Conservation (phyloP, 2,329 filamentous ascomycete genomes). For the Lecanicillium sp. region DNA sequence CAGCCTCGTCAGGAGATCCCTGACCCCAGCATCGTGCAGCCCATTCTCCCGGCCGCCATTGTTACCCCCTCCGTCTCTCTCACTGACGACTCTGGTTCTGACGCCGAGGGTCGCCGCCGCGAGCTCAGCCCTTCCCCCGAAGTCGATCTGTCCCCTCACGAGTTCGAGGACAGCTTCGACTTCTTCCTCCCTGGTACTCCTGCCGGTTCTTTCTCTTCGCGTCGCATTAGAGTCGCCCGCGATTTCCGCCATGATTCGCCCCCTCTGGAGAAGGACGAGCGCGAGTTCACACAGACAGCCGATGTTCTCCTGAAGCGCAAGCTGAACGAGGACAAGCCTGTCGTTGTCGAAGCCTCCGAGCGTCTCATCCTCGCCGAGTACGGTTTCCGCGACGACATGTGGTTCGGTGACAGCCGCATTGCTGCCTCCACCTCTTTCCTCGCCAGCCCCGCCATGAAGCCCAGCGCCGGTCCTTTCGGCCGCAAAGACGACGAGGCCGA, state of each 20-base stretch:
- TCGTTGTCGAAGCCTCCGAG: slow-evolving; percentile 25
- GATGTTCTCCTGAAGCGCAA: slow-evolving; percentile 70
- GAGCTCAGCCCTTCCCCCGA: slow-evolving; percentile 87
- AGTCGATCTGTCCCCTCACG: slow-evolving; percentile 80
- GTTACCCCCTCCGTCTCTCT: slow-evolving; percentile 71
- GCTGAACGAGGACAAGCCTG: slow-evolving; percentile 38
- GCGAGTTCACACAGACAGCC: slow-evolving; percentile 93
- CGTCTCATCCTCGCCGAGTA: slow-evolving; percentile 27
- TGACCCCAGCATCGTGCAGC: slow-evolving; percentile 28
- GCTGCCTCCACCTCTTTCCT: slow-evolving; percentile 37
- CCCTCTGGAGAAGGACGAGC: slow-evolving; percentile 87
- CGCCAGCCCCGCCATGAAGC: slow-evolving; percentile 49
- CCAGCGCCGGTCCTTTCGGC: slow-evolving; percentile 23
- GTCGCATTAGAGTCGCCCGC: slow-evolving; percentile 32
- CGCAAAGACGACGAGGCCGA: slow-evolving; percentile 35
- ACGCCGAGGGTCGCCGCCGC: slow-evolving; percentile 61
- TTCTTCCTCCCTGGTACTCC: slow-evolving; percentile 54
- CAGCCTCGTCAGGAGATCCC: slow-evolving; percentile 77
- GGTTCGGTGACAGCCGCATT: slow-evolving; percentile 44
- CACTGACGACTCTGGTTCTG: slow-evolving; percentile 47
- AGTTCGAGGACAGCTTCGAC: slow-evolving; percentile 70
- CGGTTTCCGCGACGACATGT: slow-evolving; percentile 41
- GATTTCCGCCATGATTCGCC: slow-evolving; percentile 68
- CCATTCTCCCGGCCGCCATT: slow-evolving; percentile 48
- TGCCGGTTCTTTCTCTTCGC: slow-evolving; percentile 56